These are phyloP conservation scores for Pisolithus thermaeus DNA, from an alignment of 1,284 basidiomycete genomes.

Conservation along the genomic window DNA sequence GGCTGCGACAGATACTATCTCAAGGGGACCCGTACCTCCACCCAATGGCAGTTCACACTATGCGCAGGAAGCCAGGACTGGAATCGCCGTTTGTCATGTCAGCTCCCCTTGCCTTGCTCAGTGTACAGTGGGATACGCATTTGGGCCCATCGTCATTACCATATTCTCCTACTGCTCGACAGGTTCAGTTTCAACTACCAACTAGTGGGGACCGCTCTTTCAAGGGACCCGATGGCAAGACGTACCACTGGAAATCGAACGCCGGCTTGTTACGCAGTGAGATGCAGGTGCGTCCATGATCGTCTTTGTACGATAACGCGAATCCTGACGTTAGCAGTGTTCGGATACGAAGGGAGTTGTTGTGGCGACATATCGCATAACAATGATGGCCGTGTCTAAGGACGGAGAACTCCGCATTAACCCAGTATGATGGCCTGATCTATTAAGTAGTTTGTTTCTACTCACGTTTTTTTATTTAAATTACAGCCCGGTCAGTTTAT, in stretches of 20 bases:
- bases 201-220: constrained; percentile 15
- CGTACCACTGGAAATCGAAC: constrained; percentile 21
- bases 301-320: neutral
- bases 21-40: constrained; percentile 12
- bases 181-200: constrained; percentile 12
- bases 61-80: constrained; percentile 13
- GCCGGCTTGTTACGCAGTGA: constrained; percentile 10
- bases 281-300: constrained; percentile 17
- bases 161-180: constrained; percentile 9
- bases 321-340: constrained; percentile 15
- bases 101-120: constrained; percentile 26
- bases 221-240: constrained; percentile 18
- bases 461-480: neutral
- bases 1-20: constrained; percentile 19
- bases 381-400: constrained; percentile 23
- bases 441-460: constrained; percentile 1
- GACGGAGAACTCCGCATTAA: constrained; percentile 28
- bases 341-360: constrained; percentile 16
- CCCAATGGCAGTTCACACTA: constrained; percentile 21
- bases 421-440: constrained; percentile 18
- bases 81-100: constrained; percentile 19
- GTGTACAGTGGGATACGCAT: constrained; percentile 7
- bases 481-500: constrained; percentile 19
- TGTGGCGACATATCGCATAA: constrained; percentile 29
- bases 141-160: constrained; percentile 15